Evolutionary conservation across 2,329 filamentous ascomycete species (phyloP).

Genomic region (Arthrobotrys sphaeroides): DNA sequence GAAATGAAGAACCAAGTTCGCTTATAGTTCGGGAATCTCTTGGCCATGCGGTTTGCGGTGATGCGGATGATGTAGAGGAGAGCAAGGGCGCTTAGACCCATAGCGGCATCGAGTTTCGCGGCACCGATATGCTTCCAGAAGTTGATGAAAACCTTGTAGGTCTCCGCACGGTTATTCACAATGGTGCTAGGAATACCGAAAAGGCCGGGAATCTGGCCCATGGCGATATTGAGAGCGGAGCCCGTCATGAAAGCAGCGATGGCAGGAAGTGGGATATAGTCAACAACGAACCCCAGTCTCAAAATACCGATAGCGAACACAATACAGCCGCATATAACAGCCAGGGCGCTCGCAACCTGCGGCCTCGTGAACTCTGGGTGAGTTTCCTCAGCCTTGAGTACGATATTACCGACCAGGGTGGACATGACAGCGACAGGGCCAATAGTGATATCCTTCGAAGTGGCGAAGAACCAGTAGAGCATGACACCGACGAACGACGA

Average conservation of each 20-base stretch:
- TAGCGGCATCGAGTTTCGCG: constrained; percentile 79
- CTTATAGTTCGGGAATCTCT: constrained; percentile 73
- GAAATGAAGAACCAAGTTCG: constrained; percentile 89
- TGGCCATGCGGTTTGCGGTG: constrained; percentile 72
- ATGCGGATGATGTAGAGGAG: constrained; percentile 79
- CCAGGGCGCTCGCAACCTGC: constrained; percentile 79
- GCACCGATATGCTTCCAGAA: constrained; percentile 76
- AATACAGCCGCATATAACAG: constrained; percentile 79
- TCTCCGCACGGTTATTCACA: constrained; percentile 78
- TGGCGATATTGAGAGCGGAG: constrained; percentile 86
- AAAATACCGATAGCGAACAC: constrained; percentile 81
- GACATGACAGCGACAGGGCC: constrained; percentile 96
- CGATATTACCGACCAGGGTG: constrained; percentile 83
- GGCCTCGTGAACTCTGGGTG: constrained; percentile 70
- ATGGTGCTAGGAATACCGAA: constrained; percentile 74
- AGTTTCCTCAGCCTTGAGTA: constrained; percentile 68
- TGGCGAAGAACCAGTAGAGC: constrained; percentile 97
- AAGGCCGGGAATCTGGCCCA: constrained; percentile 82
- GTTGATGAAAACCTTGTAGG: constrained; percentile 85
- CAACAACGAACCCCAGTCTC: constrained; percentile 87
- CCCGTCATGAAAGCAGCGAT: constrained; percentile 98
- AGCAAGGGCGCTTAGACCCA: constrained; percentile 83
- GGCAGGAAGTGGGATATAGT: constrained; percentile 88
- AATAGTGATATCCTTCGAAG: constrained; percentile 98
- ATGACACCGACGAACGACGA: constrained; percentile 96